Evolutionary conservation across 495 filamentous ascomycete genomes (phyloP), one percentile per base, ranked within the genome.

Genomic region (Opeltia flavorubescens): DNA sequence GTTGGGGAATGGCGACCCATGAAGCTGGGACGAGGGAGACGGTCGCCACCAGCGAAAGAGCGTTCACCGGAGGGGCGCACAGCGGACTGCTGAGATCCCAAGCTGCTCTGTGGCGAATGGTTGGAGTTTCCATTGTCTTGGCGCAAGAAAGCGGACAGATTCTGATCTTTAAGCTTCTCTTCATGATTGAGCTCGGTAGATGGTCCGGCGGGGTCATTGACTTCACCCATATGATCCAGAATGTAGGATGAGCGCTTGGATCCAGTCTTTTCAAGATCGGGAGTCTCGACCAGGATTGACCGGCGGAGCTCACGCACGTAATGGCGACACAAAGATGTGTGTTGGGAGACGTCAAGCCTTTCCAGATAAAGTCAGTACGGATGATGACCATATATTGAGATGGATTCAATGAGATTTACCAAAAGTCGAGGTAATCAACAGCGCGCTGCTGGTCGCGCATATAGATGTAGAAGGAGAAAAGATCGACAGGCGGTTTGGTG

Each of bases 391-490:
- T 24, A 26, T 4, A 8, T 30, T 26, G 36, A 38, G 26, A 44
- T 48, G 50, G 43, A 47, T 9, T 17, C 6, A 39, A 39, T 5
- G 1, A 39, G 31, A 40, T 70, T 21, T 69, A 98, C 91, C 93
- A 99, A 64, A 99, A 99, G 62, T 99, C 91, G 12, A 99, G 70
- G 55, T 96, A 96, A 57, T 99, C 91, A 7, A 99, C 88, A 3
- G 89, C 94, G 60, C 89, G 77, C 60, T 96, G 89, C 66, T 95
- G 88, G 62, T 99, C 93, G 47, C 91, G 76, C 91, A 99, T 99
- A 65, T 94, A 99, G 56, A 99, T 96, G 70, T 96, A 96, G 71
- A 96, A 96, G 2, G 89, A 94, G 68, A 91, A 96, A 9, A 99
- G 75, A 61, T 96, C 93, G 30, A 96, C 89, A 0, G 91, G 91